These are phyloP conservation scores for Cokeromyces recurvatus DNA, from an alignment of 371 early-diverging fungal genomes.

Conservation along the genomic window DNA sequence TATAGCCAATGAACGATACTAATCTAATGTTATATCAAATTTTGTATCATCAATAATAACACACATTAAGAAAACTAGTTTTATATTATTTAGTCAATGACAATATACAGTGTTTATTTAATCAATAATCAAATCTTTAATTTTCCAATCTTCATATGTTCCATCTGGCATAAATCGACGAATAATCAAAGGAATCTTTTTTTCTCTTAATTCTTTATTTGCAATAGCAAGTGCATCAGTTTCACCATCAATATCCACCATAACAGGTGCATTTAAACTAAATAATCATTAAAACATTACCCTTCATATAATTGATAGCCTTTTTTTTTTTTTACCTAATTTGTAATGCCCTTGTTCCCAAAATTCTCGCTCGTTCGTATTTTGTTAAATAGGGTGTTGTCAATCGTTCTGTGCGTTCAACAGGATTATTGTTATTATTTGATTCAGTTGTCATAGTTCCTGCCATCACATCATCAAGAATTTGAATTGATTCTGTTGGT, in stretches of 20 bases:
- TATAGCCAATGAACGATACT: no score
- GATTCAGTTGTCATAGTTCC: slow-evolving; percentile 1
- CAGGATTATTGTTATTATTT: slow-evolving; percentile 5
- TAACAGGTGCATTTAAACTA: slow-evolving; percentile 96
- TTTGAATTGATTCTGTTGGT: slow-evolving; percentile 11
- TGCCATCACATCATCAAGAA: slow-evolving; percentile 31
- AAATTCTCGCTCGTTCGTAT: slow-evolving; percentile 94
- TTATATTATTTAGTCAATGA: no score
- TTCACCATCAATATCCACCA: slow-evolving; percentile 95
- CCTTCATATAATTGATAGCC: no score
- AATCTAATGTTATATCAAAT: no score
- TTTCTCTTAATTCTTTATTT: slow-evolving; percentile 88
- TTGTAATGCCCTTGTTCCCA: slow-evolving; percentile 86
- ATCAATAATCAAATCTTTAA: slow-evolving; percentile 79
- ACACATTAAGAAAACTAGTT: no score
- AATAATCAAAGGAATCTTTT: slow-evolving; percentile 93
- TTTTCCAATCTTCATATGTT: slow-evolving; percentile 95
- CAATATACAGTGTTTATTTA: slow-evolving; percentile 1
- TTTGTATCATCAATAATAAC: no score
- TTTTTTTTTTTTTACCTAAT: slow-evolving; percentile 46
- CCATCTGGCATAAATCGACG: slow-evolving; percentile 94
- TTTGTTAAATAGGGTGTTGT: slow-evolving; percentile 99
- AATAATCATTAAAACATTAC: no score
- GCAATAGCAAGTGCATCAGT: slow-evolving; percentile 96
- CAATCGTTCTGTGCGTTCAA: slow-evolving; percentile 49